Evolutionary conservation across 306 rosid species (phyloP).

Genomic region (Cucurbita argyrosperma): DNA sequence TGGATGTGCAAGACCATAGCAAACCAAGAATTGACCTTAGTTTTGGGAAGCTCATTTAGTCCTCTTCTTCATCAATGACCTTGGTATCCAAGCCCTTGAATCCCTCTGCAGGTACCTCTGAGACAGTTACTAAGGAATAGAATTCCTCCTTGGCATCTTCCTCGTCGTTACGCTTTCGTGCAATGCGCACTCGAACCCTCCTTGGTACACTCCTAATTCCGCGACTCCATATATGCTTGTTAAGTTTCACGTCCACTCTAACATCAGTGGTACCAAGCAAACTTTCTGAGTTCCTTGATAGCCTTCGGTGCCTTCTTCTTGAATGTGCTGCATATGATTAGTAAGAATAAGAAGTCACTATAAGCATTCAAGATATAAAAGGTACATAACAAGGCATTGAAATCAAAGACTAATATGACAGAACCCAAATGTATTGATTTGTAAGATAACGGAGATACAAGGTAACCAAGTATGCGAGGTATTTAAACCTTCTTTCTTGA

Average conservation of each 20-base stretch:
- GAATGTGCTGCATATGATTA: conserved; percentile 21
- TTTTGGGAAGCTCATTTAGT: conserved; percentile 8
- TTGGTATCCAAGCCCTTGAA: conserved; percentile 30
- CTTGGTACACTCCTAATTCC: conserved; percentile 35
- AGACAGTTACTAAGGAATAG: conserved; percentile 27
- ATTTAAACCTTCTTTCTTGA: too few species aligned
- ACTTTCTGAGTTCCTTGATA: conserved; percentile 33
- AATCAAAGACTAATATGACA: not conserved
- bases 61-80: conserved; percentile 30
- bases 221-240: conserved; percentile 34
- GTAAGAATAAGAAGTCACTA: not conserved
- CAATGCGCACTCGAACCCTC: conserved; percentile 19
- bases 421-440: too few species aligned
- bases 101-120: conserved; percentile 25
- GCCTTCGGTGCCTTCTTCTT: conserved; percentile 43
- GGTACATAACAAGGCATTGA: not conserved
- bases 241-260: conserved; percentile 36
- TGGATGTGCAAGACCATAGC: not conserved
- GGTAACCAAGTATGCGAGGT: too few species aligned
- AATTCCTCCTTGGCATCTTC: conserved; percentile 44
- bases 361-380: not conserved
- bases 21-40: conserved; percentile 13
- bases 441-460: too few species aligned
- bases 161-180: conserved; percentile 26
- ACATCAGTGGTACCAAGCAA: conserved; percentile 38